A percentile compares a stretch with the other conserved stretches of the same genome.
Conservation (phyloP, 352 stramenopile species). For the Globisporangium nunn region DNA sequence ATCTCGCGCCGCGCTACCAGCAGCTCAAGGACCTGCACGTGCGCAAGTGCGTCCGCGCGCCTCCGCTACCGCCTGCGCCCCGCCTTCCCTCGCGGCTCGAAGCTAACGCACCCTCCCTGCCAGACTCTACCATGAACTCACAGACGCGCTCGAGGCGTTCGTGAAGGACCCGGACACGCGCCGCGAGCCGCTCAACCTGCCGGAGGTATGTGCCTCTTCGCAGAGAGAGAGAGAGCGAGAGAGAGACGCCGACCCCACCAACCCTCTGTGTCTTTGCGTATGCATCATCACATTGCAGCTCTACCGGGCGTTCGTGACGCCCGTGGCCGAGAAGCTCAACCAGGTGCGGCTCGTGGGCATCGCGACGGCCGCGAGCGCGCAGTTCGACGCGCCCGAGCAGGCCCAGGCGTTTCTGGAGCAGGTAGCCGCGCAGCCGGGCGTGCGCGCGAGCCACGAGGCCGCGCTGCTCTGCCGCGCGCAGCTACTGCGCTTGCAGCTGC, state of each 20-base stretch:
- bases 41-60: constrained; percentile 55
- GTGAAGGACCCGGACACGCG: constrained; percentile 72
- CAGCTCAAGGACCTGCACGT: constrained; percentile 87
- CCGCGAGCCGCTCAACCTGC: constrained; percentile 50
- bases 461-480: constrained; percentile 73
- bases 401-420: constrained; percentile 68
- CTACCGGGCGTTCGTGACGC: constrained; percentile 92
- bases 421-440: constrained; percentile 47
- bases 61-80: background rate
- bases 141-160: constrained; percentile 88
- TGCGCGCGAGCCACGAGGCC: constrained; percentile 60
- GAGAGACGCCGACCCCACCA: too few species aligned
- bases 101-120: background rate
- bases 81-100: background rate
- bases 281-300: constrained; percentile 30
- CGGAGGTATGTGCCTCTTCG: constrained; percentile 17
- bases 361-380: constrained; percentile 83
- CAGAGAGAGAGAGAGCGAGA: too few species aligned
- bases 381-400: constrained; percentile 53
- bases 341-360: constrained; percentile 91
- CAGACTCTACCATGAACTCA: constrained; percentile 98
- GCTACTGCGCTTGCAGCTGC: constrained; percentile 67
- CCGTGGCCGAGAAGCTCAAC: constrained; percentile 95
- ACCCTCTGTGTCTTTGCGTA: too few species aligned
- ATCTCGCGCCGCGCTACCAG: constrained; percentile 90